A percentile compares a stretch with the other conserved stretches of the same genome.
These are phyloP conservation scores for Rhinocladiella mackenziei DNA, from an alignment of 2,329 filamentous ascomycete genomes.

Conservation along the genomic window DNA sequence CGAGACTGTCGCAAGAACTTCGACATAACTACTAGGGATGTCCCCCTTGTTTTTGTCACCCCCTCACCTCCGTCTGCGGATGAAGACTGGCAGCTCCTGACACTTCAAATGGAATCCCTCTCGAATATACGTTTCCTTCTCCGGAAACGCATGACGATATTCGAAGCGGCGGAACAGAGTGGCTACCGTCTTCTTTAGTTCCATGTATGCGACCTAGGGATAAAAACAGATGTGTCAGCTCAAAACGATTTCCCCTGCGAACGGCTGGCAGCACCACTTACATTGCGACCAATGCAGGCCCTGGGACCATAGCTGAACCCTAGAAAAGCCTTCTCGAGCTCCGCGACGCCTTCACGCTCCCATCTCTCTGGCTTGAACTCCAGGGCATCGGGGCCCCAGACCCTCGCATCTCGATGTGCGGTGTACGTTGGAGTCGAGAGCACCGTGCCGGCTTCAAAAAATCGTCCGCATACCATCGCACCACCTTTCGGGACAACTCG, in stretches of 20 bases:
- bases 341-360: slow-evolving; percentile 25
- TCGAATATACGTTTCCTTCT: slow-evolving; percentile 4
- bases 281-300: slow-evolving; percentile 7
- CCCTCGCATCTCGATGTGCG: slow-evolving; percentile 36
- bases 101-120: slow-evolving; percentile 9
- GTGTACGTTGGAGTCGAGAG: slow-evolving; percentile 41
- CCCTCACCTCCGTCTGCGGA: too few species aligned
- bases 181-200: slow-evolving; percentile 9
- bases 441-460: slow-evolving; percentile 32
- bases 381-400: slow-evolving; percentile 34
- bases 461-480: slow-evolving; percentile 2
- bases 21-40: too few species aligned
- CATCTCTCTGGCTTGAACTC: slow-evolving; percentile 36
- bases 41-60: too few species aligned
- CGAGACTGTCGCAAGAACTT: too few species aligned
- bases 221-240: too few species aligned
- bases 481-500: slow-evolving; percentile 12
- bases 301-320: slow-evolving; percentile 25
- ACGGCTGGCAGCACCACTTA: too few species aligned
- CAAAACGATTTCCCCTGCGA: too few species aligned
- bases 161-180: slow-evolving; percentile 6
- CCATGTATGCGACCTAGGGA: slow-evolving; percentile 8
- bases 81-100: slow-evolving; percentile 4
- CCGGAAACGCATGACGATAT: not conserved
- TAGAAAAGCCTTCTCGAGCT: slow-evolving; percentile 6